Conservation (phyloP, 768 basidiomycete genomes). For the Boletus bicolor region DNA sequence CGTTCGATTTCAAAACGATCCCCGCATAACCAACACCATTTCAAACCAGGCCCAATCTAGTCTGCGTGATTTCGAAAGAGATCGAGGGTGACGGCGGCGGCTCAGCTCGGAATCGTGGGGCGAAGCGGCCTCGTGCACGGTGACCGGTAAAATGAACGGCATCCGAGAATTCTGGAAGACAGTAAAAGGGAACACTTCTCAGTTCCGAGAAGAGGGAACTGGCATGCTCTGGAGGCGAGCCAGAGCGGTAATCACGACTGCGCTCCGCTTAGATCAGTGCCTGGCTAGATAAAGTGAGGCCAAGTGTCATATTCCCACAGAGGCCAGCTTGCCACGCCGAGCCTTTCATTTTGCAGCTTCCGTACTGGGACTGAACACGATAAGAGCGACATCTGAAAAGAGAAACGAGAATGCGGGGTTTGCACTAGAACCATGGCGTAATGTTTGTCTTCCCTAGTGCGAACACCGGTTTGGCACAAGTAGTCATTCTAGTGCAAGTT, state of each 20-base stretch:
- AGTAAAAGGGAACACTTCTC: conserved; percentile 7
- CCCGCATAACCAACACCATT: too few relatives aligned
- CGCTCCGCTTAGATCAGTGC: conserved; percentile 26
- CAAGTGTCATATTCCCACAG: conserved; percentile 21
- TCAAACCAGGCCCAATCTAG: too few relatives aligned
- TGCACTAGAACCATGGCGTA: background rate
- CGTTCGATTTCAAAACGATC: too few relatives aligned
- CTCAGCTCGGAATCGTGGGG: conserved; percentile 14
- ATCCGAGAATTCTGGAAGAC: conserved; percentile 22
- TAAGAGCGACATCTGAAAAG: conserved; percentile 13
- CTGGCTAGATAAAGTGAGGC: conserved; percentile 28
- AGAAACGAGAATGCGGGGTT: conserved; percentile 5
- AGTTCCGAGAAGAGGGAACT: conserved; percentile 18
- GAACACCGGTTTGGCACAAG: background rate
- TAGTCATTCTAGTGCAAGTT: background rate
- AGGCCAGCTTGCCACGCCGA: conserved; percentile 9
- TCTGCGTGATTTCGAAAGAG: conserved; percentile 3
- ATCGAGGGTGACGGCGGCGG: conserved; percentile 8
- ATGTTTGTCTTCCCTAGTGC: background rate
- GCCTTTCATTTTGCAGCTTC: conserved; percentile 26
- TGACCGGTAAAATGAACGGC: conserved; percentile 26
- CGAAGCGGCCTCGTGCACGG: conserved; percentile 14
- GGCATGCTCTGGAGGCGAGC: conserved; percentile 26
- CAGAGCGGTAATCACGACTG: conserved; percentile 23
- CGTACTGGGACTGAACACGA: conserved; percentile 13